phyloP scores from a whole-genome alignment of 768 basidiomycete species.

The Amanita fuliginea region DNA sequence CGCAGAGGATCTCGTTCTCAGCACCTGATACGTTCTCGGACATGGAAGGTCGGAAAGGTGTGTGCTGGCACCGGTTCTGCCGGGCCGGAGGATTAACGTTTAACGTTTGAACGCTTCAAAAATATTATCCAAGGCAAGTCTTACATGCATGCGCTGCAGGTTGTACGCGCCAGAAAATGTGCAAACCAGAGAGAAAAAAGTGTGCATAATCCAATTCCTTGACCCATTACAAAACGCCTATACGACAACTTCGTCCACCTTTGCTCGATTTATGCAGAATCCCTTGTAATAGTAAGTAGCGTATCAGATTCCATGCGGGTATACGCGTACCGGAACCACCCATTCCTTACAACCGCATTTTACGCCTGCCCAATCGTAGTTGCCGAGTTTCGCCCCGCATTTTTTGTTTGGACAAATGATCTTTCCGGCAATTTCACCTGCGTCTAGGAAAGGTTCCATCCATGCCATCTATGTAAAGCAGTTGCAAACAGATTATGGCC shows the following conservation, averaged over 20 bases:
- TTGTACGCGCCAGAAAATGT: too few relatives aligned
- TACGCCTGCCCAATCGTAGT: conserved; percentile 94
- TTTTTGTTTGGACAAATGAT: conserved; percentile 88
- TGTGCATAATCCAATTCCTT: too few relatives aligned
- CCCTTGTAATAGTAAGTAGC: conserved; percentile 23
- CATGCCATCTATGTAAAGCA: conserved; percentile 63
- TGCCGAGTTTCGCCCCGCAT: conserved; percentile 86
- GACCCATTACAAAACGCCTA: not conserved
- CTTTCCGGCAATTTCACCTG: conserved; percentile 79
- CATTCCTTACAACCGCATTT: conserved; percentile 87
- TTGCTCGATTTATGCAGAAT: conserved; percentile 58
- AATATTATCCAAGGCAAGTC: too few relatives aligned
- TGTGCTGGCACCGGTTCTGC: too few relatives aligned
- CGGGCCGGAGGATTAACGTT: too few relatives aligned
- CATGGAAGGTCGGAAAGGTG: too few relatives aligned
- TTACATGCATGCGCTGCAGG: too few relatives aligned
- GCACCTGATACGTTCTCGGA: not conserved
- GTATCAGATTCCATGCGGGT: not conserved
- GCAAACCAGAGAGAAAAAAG: too few relatives aligned
- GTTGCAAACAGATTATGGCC: not conserved
- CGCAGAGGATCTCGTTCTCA: conserved; percentile 11
- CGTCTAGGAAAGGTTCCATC: conserved; percentile 80
- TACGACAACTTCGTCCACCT: conserved; percentile 48
- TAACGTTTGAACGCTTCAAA: too few relatives aligned
- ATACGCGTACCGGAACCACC: conserved; percentile 75